These are phyloP conservation scores for Apodospora peruviana DNA, from an alignment of 495 filamentous ascomycete species.

Conservation along the genomic window DNA sequence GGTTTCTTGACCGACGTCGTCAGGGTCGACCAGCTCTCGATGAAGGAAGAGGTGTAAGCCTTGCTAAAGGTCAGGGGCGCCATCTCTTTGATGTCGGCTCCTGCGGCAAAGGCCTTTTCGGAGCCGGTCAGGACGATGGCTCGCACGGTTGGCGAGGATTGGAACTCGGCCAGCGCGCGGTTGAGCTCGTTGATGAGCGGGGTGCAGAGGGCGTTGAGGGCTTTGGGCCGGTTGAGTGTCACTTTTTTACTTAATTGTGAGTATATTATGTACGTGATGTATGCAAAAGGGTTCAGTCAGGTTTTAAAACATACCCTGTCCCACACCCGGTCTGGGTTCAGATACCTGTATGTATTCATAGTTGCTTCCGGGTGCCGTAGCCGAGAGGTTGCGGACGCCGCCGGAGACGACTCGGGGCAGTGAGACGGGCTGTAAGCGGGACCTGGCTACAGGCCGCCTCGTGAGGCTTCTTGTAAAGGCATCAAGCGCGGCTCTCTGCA, in stretches of 20 bases:
- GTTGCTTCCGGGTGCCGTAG: conserved; percentile 37
- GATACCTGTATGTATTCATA: conserved; percentile 83
- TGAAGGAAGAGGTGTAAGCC: conserved; percentile 84
- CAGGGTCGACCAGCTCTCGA: conserved; percentile 84
- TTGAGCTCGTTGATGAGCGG: conserved; percentile 90
- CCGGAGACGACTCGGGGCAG: conserved; percentile 37
- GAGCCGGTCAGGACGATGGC: conserved; percentile 85
- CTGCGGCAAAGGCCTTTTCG: conserved; percentile 86
- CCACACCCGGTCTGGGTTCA: conserved; percentile 80
- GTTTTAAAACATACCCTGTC: conserved; percentile 57
- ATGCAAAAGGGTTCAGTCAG: background rate
- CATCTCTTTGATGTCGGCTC: conserved; percentile 99
- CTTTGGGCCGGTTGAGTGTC: conserved; percentile 91
- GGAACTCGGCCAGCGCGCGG: conserved; percentile 66
- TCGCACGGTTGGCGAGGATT: conserved; percentile 61
- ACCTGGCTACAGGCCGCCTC: conserved; percentile 48
- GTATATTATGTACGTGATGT: background rate
- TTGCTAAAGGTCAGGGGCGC: conserved; percentile 75
- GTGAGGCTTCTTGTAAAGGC: conserved; percentile 10
- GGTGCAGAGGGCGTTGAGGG: conserved; percentile 84
- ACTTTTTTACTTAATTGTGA: conserved; percentile 45
- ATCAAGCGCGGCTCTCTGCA: background rate
- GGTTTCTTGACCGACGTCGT: conserved; percentile 81
- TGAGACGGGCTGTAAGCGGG: conserved; percentile 44
- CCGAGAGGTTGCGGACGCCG: conserved; percentile 45